These are phyloP conservation scores for Saccharomycopsis javanensis DNA, from an alignment of 805 yeast species.

Conservation along the genomic window DNA sequence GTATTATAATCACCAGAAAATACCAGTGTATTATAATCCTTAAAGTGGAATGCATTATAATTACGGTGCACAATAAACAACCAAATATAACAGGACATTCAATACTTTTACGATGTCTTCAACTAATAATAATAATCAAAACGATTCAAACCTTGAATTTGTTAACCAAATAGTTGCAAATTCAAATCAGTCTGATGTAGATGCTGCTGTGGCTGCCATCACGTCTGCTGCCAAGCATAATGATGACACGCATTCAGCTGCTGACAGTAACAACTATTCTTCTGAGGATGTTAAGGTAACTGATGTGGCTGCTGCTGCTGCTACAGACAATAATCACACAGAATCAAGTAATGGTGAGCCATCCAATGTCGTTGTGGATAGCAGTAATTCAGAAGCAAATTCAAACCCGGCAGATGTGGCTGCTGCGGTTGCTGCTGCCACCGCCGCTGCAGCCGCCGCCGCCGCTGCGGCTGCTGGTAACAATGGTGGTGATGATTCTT, in stretches of 20 bases:
- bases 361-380: too few species aligned
- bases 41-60: neutral
- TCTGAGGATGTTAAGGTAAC: too few species aligned
- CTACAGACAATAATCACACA: too few species aligned
- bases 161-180: neutral
- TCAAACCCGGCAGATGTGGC: neutral
- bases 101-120: neutral
- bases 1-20: neutral
- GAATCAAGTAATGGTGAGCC: too few species aligned
- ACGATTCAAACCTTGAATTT: neutral
- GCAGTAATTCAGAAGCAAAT: too few species aligned
- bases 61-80: neutral
- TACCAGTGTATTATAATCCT: conserved; percentile 1
- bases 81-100: neutral
- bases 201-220: neutral
- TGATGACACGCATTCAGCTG: too few species aligned
- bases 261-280: too few species aligned
- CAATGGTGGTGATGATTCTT: neutral
- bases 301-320: too few species aligned
- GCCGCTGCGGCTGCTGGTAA: neutral
- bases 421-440: neutral
- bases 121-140: neutral
- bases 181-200: neutral
- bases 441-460: neutral
- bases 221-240: neutral